These are phyloP conservation scores for Geotrichum ghanense DNA, from an alignment of 805 yeast genomes.

Conservation along the genomic window DNA sequence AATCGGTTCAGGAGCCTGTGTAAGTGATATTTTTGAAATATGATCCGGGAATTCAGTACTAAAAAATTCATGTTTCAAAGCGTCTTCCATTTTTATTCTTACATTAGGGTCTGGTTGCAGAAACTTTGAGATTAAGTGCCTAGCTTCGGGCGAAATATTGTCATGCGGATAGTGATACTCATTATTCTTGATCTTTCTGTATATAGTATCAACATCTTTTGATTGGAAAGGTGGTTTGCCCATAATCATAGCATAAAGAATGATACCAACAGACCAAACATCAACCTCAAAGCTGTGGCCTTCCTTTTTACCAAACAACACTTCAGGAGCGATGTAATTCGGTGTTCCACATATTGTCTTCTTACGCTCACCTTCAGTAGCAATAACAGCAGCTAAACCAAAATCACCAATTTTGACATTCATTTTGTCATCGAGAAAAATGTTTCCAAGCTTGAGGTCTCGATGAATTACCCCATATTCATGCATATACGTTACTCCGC, in stretches of 20 bases:
- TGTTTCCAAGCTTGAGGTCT: conserved; percentile 91
- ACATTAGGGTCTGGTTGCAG: conserved; percentile 65
- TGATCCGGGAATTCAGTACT: conserved; percentile 59
- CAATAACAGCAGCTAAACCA: conserved; percentile 94
- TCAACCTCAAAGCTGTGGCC: conserved; percentile 96
- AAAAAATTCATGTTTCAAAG: conserved; percentile 79
- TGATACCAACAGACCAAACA: conserved; percentile 95
- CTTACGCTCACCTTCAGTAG: conserved; percentile 58
- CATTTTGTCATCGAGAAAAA: conserved; percentile 89
- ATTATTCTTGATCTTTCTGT: conserved; percentile 77
- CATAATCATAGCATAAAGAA: conserved; percentile 82
- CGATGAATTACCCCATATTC: conserved; percentile 87
- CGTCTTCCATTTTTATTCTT: conserved; percentile 73
- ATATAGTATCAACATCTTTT: conserved; percentile 83
- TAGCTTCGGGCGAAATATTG: conserved; percentile 63
- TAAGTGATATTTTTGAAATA: conserved; percentile 52
- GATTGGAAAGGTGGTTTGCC: conserved; percentile 99
- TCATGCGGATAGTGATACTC: conserved; percentile 72
- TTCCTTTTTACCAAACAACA: conserved; percentile 65
- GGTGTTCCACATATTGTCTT: conserved; percentile 98
- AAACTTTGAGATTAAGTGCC: conserved; percentile 54
- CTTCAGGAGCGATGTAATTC: conserved; percentile 97
- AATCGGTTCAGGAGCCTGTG: conserved; percentile 48
- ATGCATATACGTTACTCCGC: conserved; percentile 90
- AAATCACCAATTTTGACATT: conserved; percentile 94